Evolutionary conservation across 2,329 filamentous ascomycete genomes (phyloP).

Genomic region (Nemania sp.): DNA sequence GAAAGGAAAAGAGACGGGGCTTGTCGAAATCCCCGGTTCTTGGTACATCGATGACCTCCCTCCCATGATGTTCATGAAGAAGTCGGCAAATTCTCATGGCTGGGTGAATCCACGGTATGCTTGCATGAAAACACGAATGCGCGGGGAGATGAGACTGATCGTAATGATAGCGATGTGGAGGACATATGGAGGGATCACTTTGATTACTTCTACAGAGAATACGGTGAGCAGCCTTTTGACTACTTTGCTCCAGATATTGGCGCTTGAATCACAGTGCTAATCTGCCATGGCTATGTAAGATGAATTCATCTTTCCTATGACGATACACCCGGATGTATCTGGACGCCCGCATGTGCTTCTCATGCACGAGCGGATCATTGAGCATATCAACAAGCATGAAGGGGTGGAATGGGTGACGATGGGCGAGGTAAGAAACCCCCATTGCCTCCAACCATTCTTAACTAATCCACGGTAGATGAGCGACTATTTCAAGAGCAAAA

Average conservation of each 20-base stretch:
- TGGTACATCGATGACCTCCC: slow-evolving; percentile 67
- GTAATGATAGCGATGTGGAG: slow-evolving; percentile 53
- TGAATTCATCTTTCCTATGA: slow-evolving; percentile 77
- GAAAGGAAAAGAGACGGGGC: slow-evolving; percentile 60
- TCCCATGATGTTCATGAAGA: slow-evolving; percentile 75
- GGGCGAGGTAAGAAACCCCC: slow-evolving; percentile 33
- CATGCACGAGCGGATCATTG: slow-evolving; percentile 28
- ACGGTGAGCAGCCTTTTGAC: slow-evolving; percentile 44
- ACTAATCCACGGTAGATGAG: slow-evolving; percentile 57
- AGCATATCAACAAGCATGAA: slow-evolving; percentile 47
- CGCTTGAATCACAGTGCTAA: no score
- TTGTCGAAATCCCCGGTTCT: slow-evolving; percentile 64
- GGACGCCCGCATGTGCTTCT: slow-evolving; percentile 58
- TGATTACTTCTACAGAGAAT: slow-evolving; percentile 75
- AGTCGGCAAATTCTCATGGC: slow-evolving; percentile 65
- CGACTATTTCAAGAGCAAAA: slow-evolving; percentile 73
- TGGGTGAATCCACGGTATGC: slow-evolving; percentile 52
- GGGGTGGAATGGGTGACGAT: slow-evolving; percentile 32
- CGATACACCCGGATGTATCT: slow-evolving; percentile 74
- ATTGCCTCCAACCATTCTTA: background rate
- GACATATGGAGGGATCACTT: slow-evolving; percentile 69
- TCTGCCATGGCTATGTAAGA: slow-evolving; percentile 43
- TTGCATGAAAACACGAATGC: no score
- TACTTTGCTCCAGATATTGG: background rate
- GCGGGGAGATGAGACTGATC: background rate